These are phyloP conservation scores for Alternaria sp. DNA, from an alignment of 2,329 filamentous ascomycete genomes.

Conservation along the genomic window DNA sequence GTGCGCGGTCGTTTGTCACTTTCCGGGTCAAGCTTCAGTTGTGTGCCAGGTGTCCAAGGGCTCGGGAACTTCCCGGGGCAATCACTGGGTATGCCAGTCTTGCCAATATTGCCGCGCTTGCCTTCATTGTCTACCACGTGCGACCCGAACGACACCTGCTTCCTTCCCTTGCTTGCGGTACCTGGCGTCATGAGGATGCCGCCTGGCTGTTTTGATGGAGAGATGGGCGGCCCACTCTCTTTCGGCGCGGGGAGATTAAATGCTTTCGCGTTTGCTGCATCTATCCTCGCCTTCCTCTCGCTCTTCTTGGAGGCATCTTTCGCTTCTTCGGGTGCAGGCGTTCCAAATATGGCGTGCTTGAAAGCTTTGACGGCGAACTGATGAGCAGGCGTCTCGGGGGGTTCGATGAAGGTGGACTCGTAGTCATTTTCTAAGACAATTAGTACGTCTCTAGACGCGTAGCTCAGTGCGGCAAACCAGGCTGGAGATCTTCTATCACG, in stretches of 20 bases:
- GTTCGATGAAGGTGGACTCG: constrained; percentile 57
- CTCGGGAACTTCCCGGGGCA: constrained; percentile 58
- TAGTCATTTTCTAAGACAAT: constrained; percentile 37
- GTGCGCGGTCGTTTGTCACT: constrained; percentile 45
- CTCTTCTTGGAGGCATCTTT: constrained; percentile 29
- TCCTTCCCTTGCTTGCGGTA: constrained; percentile 61
- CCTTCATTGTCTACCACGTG: constrained; percentile 63
- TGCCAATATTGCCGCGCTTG: constrained; percentile 55
- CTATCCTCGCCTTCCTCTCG: constrained; percentile 35
- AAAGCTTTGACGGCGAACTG: constrained; percentile 72
- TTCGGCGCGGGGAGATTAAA: constrained; percentile 27
- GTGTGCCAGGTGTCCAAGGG: constrained; percentile 55
- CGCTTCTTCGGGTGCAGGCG: constrained; percentile 60
- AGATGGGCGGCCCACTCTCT: constrained; percentile 39
- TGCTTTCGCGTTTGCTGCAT: constrained; percentile 31
- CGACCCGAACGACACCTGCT: constrained; percentile 67
- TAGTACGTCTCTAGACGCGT: constrained; percentile 10
- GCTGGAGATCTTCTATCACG: constrained; percentile 45
- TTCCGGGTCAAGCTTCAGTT: constrained; percentile 34
- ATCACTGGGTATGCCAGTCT: constrained; percentile 56
- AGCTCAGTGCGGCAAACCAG: constrained; percentile 29
- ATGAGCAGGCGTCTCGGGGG: constrained; percentile 69
- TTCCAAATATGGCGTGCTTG: constrained; percentile 69
- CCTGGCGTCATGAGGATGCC: constrained; percentile 70
- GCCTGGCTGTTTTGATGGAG: constrained; percentile 62